Evolutionary conservation across 1,284 basidiomycete species (phyloP).

Genomic region (Coniophora puteana): DNA sequence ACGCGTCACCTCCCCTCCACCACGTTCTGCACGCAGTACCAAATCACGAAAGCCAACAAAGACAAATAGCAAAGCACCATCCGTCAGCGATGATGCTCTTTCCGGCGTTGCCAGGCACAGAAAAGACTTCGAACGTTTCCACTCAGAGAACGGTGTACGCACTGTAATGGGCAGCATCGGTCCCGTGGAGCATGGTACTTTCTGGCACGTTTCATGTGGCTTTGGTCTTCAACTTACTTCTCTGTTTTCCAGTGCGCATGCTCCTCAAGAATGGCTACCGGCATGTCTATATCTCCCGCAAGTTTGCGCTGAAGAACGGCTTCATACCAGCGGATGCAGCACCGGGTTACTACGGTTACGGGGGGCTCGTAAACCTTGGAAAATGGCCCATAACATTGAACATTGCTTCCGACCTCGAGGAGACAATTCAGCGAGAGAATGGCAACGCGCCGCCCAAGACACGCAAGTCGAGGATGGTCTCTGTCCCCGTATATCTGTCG

Average conservation of each 20-base stretch:
- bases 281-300: slow-evolving; percentile 93
- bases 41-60: slow-evolving; percentile 40
- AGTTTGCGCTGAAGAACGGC: slow-evolving; percentile 86
- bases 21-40: slow-evolving; percentile 31
- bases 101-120: slow-evolving; percentile 58
- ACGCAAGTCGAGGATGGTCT: slow-evolving; percentile 32
- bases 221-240: slow-evolving; percentile 8
- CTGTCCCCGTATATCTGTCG: slow-evolving; percentile 69
- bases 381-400: slow-evolving; percentile 71
- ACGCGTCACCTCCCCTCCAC: slow-evolving; percentile 8
- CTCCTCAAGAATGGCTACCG: slow-evolving; percentile 91
- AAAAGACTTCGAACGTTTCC: slow-evolving; percentile 82
- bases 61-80: slow-evolving; percentile 23
- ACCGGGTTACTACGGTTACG: slow-evolving; percentile 83
- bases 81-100: slow-evolving; percentile 27
- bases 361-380: slow-evolving; percentile 79
- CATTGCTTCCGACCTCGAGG: slow-evolving; percentile 29
- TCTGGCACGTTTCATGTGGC: background rate
- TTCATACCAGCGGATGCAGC: slow-evolving; percentile 86
- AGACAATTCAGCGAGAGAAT: no score
- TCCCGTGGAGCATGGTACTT: slow-evolving; percentile 79
- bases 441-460: slow-evolving; percentile 24
- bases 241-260: slow-evolving; percentile 70
- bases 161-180: slow-evolving; percentile 92
- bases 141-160: slow-evolving; percentile 88